Evolutionary conservation across 192 early-diverging fungal species (phyloP), one percentile per base, ranked within the genome.

Genomic region (Backusella psychrophila): DNA sequence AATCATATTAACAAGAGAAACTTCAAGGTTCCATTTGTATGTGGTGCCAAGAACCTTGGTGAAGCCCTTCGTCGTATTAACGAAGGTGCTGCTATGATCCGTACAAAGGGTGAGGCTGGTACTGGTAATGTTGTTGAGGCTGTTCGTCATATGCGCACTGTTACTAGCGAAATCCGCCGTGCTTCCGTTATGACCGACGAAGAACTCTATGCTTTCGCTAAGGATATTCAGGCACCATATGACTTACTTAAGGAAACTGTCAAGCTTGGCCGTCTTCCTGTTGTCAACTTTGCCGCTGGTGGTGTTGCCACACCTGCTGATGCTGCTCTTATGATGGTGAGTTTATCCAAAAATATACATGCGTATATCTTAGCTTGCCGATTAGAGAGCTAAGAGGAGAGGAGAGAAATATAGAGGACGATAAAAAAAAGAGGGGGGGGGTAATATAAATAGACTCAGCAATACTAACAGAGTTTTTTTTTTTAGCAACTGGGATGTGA

Each of bases 41-140:
- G 98, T 82, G 98, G 97, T 38, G 91, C 90, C 83, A 94, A 94
- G 85, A 98, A 99, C 89, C 87, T 99, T 52, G 97, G 98, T 76
- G 97, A 99, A 84, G 98, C 98, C 66, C 89, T 99, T 80, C 90
- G 98, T 52, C 91, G 98, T 70, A 96, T 99, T 84, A 89, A 90
- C 78, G 98, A 99, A 85, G 98, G 98, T 81, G 98, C 98, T 59
- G 93, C 96, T 71, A 96, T 98, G 93, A 97, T 99, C 86, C 91
- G 96, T 78, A 98, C 97, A 73, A 98, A 98, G 90, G 98, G 97
- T 79, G 96, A 98, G 84, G 96, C 97, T 39, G 98, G 98, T 72
- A 99, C 98, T 31, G 98, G 98, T 73, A 94, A 99, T 78, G 96
- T 99, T 66, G 94, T 99, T 69, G 93, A 99, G 85, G 98, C 98